Base-by-base conservation (phyloP, 75 land plant genomes). In the Gnetum montanum region DNA sequence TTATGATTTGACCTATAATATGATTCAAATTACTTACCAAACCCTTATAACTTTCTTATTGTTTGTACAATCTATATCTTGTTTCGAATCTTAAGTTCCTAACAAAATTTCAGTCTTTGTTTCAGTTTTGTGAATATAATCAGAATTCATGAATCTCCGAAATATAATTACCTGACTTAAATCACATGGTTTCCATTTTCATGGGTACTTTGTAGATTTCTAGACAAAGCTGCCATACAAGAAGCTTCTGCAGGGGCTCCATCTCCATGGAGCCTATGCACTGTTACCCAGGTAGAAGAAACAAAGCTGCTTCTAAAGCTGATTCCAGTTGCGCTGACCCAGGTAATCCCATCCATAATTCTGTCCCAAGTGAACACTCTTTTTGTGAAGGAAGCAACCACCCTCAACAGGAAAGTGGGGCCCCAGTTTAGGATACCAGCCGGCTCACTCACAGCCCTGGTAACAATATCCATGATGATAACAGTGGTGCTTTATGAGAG, bases 251-350 rank as follows among this genome's bases (percentile, higher is more conserved):
- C 53, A 33, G 49, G 18, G 34, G 36, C 34, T 1, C 59, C 75
- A 13, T n/a, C n/a, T n/a, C n/a, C n/a, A n/a, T 83, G 78, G 84
- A 56, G 13, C 33, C 73, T 72, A 6, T 74, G 81, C 55, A 24
- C 87, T 7, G 80, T 77, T 57, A 74, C 83, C 30, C 84, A 77
- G 58, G 84, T 87, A 12, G 87, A 87, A 44, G 78, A 87, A 35
- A 68, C 78, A 29, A 87, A 87, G 64, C 74, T 76, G 40, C 63
- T 82, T 54, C 8, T 83, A 11, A 43, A 63, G 16, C 71, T 87
- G 74, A 1, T 73, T 4, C 83, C 83, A 8, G 70, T 87, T 25
- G 64, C 69, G 55, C 15, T 67, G 12, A 54, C 49, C 4, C 55
- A 64, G 15, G 63, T 87, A 46, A 62, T 80, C 25, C 82, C 80